Conservation (phyloP, 352 stramenopile species). For the Globisporangium cystogenes region DNA sequence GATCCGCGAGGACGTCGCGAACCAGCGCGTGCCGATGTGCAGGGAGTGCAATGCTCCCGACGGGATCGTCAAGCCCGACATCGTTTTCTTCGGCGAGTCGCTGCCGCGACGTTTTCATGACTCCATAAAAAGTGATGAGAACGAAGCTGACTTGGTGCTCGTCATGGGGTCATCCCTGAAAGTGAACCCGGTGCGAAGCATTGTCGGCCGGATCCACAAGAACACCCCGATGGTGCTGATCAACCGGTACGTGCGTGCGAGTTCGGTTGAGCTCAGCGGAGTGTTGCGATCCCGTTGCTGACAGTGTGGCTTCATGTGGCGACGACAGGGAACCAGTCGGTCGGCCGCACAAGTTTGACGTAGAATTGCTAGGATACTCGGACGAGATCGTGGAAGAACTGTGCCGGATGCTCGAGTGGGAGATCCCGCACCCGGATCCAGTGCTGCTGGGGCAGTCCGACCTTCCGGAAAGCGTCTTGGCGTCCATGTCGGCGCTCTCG, state of each 20-base stretch:
- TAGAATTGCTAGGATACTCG: conserved; percentile 79
- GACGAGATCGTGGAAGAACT: conserved; percentile 83
- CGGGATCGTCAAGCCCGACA: conserved; percentile 96
- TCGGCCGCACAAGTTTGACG: conserved; percentile 79
- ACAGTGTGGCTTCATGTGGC: background rate
- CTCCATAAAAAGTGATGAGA: conserved; percentile 72
- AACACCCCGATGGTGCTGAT: conserved; percentile 83
- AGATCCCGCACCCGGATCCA: conserved; percentile 68
- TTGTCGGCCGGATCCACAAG: conserved; percentile 81
- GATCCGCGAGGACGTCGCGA: conserved; percentile 78
- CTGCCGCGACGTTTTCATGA: conserved; percentile 89
- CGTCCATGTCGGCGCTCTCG: conserved; percentile 15
- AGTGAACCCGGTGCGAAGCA: conserved; percentile 93
- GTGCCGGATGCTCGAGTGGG: conserved; percentile 67
- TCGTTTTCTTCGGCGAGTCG: conserved; percentile 98
- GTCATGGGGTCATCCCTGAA: conserved; percentile 99
- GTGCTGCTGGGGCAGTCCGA: conserved; percentile 62
- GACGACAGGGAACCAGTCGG: conserved; percentile 62
- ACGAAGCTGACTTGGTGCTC: conserved; percentile 93
- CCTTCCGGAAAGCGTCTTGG: conserved; percentile 22
- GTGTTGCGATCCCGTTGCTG: background rate
- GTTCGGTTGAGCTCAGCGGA: background rate
- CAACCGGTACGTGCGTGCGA: conserved; percentile 40
- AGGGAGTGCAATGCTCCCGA: conserved; percentile 53
- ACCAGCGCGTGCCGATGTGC: conserved; percentile 80